These are phyloP conservation scores for Trichoderma sp. DNA, from an alignment of 2,329 filamentous ascomycete species.

Conservation along the genomic window DNA sequence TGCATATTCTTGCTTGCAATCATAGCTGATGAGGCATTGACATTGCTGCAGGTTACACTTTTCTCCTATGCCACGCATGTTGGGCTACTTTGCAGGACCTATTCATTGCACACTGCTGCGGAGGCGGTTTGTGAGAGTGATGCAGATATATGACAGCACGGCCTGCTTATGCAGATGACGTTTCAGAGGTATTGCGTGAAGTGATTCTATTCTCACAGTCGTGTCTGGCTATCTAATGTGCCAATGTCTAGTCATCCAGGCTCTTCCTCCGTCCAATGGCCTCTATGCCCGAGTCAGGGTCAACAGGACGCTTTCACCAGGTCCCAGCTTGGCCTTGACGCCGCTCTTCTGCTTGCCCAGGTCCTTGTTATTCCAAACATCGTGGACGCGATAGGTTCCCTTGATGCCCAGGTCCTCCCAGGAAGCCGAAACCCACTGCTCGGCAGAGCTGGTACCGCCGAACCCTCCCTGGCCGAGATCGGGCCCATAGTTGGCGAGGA, in stretches of 20 bases:
- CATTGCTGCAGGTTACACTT: neutral
- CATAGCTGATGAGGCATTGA: neutral
- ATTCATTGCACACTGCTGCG: neutral
- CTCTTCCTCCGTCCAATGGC: neutral
- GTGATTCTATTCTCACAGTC: neutral
- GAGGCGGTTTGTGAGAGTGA: neutral
- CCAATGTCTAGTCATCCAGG: neutral
- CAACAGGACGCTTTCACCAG: conserved; percentile 28
- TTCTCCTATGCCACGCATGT: conserved; percentile 21
- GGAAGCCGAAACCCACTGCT: conserved; percentile 29
- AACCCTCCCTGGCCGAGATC: conserved; percentile 32
- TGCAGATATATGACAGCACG: conserved; percentile 10
- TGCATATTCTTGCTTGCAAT: neutral
- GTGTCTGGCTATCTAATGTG: conserved; percentile 5
- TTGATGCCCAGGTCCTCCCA: conserved; percentile 30
- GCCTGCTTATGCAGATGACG: conserved; percentile 14
- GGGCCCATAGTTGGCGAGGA: conserved; percentile 33
- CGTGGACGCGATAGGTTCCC: conserved; percentile 23
- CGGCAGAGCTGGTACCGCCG: conserved; percentile 10
- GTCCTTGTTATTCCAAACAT: conserved; percentile 31
- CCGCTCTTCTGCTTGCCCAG: conserved; percentile 19
- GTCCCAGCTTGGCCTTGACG: conserved; percentile 19
- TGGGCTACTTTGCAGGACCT: conserved; percentile 12
- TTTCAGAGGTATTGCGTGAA: neutral
- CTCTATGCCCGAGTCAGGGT: conserved; percentile 23